Base-by-base conservation (phyloP, 129 eudicot species). In the Pittosporum tobira region DNA sequence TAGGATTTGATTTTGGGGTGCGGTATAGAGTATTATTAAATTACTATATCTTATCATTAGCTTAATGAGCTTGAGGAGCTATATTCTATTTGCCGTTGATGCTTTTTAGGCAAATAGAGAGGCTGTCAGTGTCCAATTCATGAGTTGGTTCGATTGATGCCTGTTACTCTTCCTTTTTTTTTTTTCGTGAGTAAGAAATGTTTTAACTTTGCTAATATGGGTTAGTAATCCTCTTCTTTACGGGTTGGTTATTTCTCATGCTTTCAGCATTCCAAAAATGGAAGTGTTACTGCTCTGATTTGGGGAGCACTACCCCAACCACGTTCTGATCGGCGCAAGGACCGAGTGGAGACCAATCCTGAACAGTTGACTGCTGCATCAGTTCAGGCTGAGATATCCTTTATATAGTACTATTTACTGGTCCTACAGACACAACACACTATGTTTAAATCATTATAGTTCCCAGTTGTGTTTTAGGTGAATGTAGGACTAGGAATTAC, bases 251-350 rank as follows among this genome's bases (percentile, higher is more conserved):
- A n/a, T 2, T 29, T 28, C 26, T 6, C 61, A 5, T 16, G 27
- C 25, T 62, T 68, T 62, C 88, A 93, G 99, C 83, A 81, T 28
- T 77, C 91, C 1, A 84, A 71, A 72, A 62, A 76, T 55, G 96
- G 99, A 61, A 76, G 64, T 42, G 75, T 71, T 47, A 84, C 83
- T 57, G 99, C 99, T 16, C 58, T 87, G 59, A 93, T 93, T 36
- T 93, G 99, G 99, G 99, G 86, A 65, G 99, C 96, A 43, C 64
- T 88, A 57, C 99, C 99, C 18, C 99, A 93, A 65, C 94, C 99
- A 22, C 82, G 99, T 18, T 81, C 79, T 62, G 99, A 93, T 81
- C 76, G 99, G 59, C 75, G 69, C 69, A 93, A 93, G 73, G 99
- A 93, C 56, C 86, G 99, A 48, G 99, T 93, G 40, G 99, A 93